phyloP scores from a whole-genome alignment of 78 protist species.

The Mantamonas sphyraenae region DNA sequence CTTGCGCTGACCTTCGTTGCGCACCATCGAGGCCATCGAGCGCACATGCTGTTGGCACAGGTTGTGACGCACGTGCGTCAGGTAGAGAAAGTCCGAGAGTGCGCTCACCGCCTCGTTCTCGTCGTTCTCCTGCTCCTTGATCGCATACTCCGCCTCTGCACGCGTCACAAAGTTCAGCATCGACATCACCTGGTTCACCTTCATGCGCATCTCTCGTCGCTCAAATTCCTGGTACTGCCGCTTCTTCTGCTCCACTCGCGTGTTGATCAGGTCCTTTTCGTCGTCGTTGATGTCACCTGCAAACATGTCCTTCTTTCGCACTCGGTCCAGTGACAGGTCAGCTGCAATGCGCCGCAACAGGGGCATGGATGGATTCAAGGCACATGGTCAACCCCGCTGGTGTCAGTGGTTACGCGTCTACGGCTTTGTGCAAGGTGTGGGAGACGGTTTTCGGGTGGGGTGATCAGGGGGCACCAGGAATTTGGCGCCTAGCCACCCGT shows the following conservation, averaged over 20 bases:
- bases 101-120: background rate
- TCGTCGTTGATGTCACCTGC: background rate
- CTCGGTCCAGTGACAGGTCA: no score
- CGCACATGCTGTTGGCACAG: background rate
- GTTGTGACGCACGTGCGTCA: background rate
- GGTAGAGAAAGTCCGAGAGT: background rate
- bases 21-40: background rate
- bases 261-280: background rate
- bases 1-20: background rate
- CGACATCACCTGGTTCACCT: no score
- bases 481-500: no score
- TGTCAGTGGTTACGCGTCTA: no score
- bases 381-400: no score
- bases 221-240: background rate
- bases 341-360: no score
- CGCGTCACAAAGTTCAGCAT: no score
- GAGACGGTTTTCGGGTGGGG: no score
- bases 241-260: background rate
- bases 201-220: background rate
- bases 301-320: constrained; percentile 1
- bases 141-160: background rate
- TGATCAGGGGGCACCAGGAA: no score
- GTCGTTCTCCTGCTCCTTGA: no score
- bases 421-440: no score
- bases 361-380: no score